Percentiles rank a stretch among this genome's conserved stretches.
phyloP scores from a whole-genome alignment of 306 rosid species.

The Pyrus pyrifolia region DNA sequence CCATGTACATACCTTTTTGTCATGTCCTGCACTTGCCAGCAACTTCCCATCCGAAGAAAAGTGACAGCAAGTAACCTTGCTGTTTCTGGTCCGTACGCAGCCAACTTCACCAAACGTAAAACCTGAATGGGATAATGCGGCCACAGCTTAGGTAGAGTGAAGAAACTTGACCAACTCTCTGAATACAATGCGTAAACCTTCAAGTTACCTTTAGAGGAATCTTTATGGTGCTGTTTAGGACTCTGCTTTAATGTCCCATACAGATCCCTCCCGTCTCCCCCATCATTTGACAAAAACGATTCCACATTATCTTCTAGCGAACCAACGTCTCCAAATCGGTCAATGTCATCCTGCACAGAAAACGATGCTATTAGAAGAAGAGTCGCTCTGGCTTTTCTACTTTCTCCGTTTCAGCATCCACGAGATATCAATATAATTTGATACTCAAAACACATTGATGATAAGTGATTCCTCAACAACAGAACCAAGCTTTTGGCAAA shows the following conservation, averaged over 20 bases:
- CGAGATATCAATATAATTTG: background rate
- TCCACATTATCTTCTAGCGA: constrained; percentile 88
- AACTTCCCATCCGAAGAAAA: constrained; percentile 94
- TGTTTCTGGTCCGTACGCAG: constrained; percentile 74
- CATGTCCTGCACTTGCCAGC: constrained; percentile 96
- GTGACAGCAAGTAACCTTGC: constrained; percentile 91
- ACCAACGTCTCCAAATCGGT: constrained; percentile 85
- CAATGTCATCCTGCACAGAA: constrained; percentile 75
- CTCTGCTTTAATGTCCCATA: constrained; percentile 62
- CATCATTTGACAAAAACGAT: constrained; percentile 82
- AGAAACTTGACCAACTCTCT: background rate
- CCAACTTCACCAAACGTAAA: constrained; percentile 72
- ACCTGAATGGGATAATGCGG: constrained; percentile 36
- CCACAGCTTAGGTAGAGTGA: constrained; percentile 15
- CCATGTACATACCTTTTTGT: constrained; percentile 61
- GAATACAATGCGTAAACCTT: background rate
- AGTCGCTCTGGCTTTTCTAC: background rate
- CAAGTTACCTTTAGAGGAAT: constrained; percentile 68
- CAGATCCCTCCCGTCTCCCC: constrained; percentile 68
- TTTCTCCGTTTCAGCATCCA: background rate
- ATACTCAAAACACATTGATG: background rate
- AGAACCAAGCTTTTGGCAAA: background rate
- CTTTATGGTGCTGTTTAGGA: constrained; percentile 55
- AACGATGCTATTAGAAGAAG: constrained; percentile 1
- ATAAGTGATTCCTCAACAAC: background rate